A percentile compares a stretch with the other conserved stretches of the same genome.
phyloP scores from a whole-genome alignment of 1,139 yeast genomes.

The Magnusiomyces fungicola region DNA sequence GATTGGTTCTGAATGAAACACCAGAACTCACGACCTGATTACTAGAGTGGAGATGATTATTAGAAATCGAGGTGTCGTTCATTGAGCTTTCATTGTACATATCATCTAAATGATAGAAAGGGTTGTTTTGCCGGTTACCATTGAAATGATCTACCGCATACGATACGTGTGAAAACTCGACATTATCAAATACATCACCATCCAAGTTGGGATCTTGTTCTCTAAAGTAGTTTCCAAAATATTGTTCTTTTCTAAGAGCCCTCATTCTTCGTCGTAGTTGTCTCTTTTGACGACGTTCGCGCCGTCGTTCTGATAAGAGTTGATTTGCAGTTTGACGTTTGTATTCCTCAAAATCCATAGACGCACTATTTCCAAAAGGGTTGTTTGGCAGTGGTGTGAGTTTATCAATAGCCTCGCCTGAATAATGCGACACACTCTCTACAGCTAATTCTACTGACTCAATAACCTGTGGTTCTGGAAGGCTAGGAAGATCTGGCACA shows the following conservation, averaged over 20 bases:
- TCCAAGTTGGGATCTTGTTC: slow-evolving; percentile 13
- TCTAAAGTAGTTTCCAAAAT: slow-evolving; percentile 25
- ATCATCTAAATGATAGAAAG: slow-evolving; percentile 15
- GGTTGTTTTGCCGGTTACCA: slow-evolving; percentile 25
- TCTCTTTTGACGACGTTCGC: slow-evolving; percentile 18
- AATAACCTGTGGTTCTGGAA: no score
- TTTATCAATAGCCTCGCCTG: no score
- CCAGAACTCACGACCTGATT: neutral
- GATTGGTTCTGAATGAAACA: neutral
- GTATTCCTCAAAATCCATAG: slow-evolving; percentile 37
- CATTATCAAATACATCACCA: slow-evolving; percentile 12
- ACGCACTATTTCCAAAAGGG: neutral
- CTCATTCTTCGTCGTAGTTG: slow-evolving; percentile 16
- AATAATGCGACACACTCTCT: no score
- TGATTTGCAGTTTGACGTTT: slow-evolving; percentile 33
- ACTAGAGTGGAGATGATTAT: slow-evolving; percentile 6
- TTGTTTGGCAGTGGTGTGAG: no score
- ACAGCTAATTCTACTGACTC: no score
- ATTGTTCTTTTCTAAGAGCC: slow-evolving; percentile 18
- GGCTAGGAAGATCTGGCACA: no score
- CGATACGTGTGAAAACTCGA: slow-evolving; percentile 19
- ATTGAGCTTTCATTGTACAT: slow-evolving; percentile 1
- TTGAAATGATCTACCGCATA: slow-evolving; percentile 26
- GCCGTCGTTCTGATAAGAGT: slow-evolving; percentile 28
- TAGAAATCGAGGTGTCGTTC: neutral